phyloP scores from a whole-genome alignment of 2,329 filamentous ascomycete genomes.

The Neofusicoccum ribis region DNA sequence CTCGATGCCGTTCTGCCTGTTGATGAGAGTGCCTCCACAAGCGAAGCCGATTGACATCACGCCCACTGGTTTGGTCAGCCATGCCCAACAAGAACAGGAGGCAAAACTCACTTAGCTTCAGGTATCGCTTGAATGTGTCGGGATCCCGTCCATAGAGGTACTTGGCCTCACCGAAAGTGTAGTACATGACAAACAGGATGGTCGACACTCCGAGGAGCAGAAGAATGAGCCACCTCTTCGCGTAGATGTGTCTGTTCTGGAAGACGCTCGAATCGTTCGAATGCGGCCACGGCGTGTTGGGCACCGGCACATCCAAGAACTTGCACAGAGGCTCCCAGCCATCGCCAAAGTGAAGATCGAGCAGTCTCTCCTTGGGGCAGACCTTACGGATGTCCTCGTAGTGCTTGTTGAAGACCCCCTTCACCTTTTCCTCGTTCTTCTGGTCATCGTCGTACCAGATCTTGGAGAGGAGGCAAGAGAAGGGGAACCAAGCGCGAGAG shows the following conservation, averaged over 20 bases:
- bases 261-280: constrained; percentile 19
- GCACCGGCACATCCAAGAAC: constrained; percentile 29
- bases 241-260: neutral
- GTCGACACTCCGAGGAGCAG: neutral
- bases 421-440: constrained; percentile 1
- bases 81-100: too few relatives aligned
- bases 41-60: too few relatives aligned
- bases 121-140: too few relatives aligned
- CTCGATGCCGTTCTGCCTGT: too few relatives aligned
- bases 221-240: neutral
- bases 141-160: too few relatives aligned
- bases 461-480: neutral
- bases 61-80: too few relatives aligned
- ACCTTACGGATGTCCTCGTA: constrained; percentile 23
- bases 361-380: constrained; percentile 27
- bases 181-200: neutral
- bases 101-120: too few relatives aligned
- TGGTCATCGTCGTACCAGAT: neutral
- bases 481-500: neutral
- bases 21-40: too few relatives aligned
- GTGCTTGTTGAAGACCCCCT: constrained; percentile 21
- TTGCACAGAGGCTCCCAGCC: constrained; percentile 34
- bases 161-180: neutral
- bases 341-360: constrained; percentile 27
- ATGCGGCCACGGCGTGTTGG: constrained; percentile 27